Evolutionary conservation across 2,329 filamentous ascomycete species (phyloP).

Genomic region (Lasiodiplodia citricola): DNA sequence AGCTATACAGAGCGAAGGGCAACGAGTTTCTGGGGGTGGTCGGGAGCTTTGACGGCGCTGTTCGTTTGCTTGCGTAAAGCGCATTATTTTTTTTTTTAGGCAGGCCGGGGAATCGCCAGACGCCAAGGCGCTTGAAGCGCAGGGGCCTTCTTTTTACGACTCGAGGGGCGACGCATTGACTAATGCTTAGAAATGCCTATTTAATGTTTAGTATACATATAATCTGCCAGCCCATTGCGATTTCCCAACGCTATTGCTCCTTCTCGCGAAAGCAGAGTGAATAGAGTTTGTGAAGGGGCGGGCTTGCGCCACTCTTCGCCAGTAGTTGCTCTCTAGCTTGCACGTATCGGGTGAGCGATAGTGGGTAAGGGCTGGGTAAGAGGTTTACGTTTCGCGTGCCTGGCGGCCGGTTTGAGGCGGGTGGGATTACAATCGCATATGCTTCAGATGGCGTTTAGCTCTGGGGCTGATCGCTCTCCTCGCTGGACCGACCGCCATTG

Average conservation of each 20-base stretch:
- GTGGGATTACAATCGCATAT: slow-evolving; percentile 17
- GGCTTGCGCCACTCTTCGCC: slow-evolving; percentile 1
- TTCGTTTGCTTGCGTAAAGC: not conserved
- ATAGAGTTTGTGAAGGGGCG: not conserved
- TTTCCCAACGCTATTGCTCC: slow-evolving; percentile 1
- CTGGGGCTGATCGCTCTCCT: slow-evolving; percentile 6
- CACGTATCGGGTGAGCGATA: not conserved
- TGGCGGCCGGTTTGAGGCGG: not conserved
- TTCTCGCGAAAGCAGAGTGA: not conserved
- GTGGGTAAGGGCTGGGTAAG: slow-evolving; percentile 2
- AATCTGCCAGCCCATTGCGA: not conserved
- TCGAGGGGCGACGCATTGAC: slow-evolving; percentile 2
- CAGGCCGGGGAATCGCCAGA: slow-evolving; percentile 4
- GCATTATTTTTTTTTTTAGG: slow-evolving; percentile 7
- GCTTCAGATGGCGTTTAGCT: slow-evolving; percentile 15
- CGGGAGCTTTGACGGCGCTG: slow-evolving; percentile 9
- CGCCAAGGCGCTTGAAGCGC: not conserved
- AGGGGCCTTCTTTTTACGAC: not conserved
- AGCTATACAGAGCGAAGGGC: slow-evolving; percentile 7
- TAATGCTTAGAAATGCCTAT: slow-evolving; percentile 23
- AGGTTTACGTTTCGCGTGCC: slow-evolving; percentile 18
- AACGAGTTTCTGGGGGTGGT: not conserved
- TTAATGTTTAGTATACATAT: slow-evolving; percentile 23
- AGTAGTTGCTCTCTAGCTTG: not conserved
- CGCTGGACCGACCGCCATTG: slow-evolving; percentile 1